A percentile compares a stretch with the other conserved stretches of the same genome.
phyloP scores from a whole-genome alignment of 2,329 filamentous ascomycete species.

The Aaosphaeria pasadenensis region DNA sequence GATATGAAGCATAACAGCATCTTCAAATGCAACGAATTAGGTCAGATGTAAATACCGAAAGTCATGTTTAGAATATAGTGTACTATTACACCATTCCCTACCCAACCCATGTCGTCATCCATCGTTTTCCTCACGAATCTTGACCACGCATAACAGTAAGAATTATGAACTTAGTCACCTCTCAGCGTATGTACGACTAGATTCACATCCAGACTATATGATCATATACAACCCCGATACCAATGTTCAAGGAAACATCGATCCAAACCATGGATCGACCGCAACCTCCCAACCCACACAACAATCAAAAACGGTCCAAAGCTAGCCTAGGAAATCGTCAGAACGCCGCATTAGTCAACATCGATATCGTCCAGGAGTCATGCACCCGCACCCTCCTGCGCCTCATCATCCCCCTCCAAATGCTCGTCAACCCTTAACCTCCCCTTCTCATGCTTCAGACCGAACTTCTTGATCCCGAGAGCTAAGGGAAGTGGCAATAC shows the following conservation, averaged over 20 bases:
- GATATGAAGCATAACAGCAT: background rate
- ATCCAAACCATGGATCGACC: too few species aligned
- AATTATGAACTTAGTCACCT: too few species aligned
- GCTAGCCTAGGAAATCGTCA: too few species aligned
- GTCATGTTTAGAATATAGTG: constrained; percentile 14
- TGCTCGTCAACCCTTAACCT: constrained; percentile 33
- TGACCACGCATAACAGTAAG: too few species aligned
- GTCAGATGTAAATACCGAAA: constrained; percentile 9
- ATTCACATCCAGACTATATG: too few species aligned
- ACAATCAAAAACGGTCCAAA: too few species aligned
- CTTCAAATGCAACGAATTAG: constrained; percentile 4
- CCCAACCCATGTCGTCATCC: background rate
- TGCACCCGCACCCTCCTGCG: constrained; percentile 7
- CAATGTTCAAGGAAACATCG: too few species aligned
- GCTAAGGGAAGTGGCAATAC: constrained; percentile 66
- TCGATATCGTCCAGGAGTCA: constrained; percentile 13
- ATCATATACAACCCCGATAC: too few species aligned
- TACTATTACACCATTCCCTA: constrained; percentile 7
- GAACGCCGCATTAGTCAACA: too few species aligned
- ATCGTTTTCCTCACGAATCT: too few species aligned
- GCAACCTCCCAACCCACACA: too few species aligned
- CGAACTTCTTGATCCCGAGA: constrained; percentile 63
- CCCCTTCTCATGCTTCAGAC: constrained; percentile 40
- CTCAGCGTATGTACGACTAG: too few species aligned
- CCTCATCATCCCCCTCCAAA: constrained; percentile 13